Evolutionary conservation across 345 rosid species (phyloP), one percentile per base, ranked within the genome.

Genomic region (Hypericum perforatum): DNA sequence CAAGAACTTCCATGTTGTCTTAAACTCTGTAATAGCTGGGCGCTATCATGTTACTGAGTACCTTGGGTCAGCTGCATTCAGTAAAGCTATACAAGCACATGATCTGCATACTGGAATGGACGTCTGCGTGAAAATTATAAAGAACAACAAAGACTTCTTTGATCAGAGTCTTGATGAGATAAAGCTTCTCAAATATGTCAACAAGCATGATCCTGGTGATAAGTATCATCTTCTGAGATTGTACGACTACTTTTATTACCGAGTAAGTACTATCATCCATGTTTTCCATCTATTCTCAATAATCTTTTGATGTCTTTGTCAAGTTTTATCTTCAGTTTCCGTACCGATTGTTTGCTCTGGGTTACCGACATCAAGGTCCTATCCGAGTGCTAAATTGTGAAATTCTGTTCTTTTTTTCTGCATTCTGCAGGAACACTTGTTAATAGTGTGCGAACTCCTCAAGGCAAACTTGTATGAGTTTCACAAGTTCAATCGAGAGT

Each of bases 131-230:
- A 94, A 94, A 73, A 94, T 94, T 47, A 86, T 94, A 63, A 94
- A 94, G 74, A 94, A 89, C 82, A 94, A 94, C 76, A 94, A 94
- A 76, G 99, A 94, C 67, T 94, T 94, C 66, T 94, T 94, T 62
- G 97, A 94, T 73, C 99, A 94, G 78, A 89, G 99, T 71, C 95
- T 94, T 70, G 99, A 89, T 50, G 97, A 94, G 76, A 94, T 94
- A 61, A 94, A 94, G 74, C 97, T 94, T 66, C 86, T 94, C 66
- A 94, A 94, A 82, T 82, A 82, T 71, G 86, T 86, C 63, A 94
- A 94, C 79, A 94, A 89, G 85, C 95, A 89, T 63, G 99, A 94
- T 76, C 99, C 95, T 62, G 94, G 65, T 16, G 97, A 94, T 83
- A 89, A 81, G 76, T 81, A 82, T 81, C 99, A 94, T 73, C 62